Evolutionary conservation across 208 protist genomes (phyloP).

Genomic region (Trypanosomatidae sp.): DNA sequence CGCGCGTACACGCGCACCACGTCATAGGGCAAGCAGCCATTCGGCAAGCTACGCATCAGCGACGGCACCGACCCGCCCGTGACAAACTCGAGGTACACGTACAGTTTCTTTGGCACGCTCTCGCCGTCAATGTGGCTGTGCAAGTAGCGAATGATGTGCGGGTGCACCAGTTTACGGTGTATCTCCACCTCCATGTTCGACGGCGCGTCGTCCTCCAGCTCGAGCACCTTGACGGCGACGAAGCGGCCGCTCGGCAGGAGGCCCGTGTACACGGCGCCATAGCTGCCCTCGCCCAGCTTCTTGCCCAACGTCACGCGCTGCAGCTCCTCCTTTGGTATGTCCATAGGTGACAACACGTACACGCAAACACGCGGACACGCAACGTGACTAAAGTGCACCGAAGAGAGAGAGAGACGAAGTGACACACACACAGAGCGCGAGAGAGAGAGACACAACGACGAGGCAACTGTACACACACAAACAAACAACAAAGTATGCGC

Average conservation of each 20-base stretch:
- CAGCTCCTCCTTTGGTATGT: conserved; percentile 17
- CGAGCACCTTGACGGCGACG: conserved; percentile 82
- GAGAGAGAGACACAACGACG: too few relatives aligned
- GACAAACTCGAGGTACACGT: conserved; percentile 89
- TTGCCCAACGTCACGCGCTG: conserved; percentile 67
- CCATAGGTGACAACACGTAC: not conserved
- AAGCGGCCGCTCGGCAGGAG: conserved; percentile 55
- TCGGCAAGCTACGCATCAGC: conserved; percentile 78
- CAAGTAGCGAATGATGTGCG: conserved; percentile 88
- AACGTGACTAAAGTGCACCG: too few relatives aligned
- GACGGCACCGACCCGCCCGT: conserved; percentile 84
- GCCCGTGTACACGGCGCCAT: conserved; percentile 56
- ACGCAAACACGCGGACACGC: too few relatives aligned
- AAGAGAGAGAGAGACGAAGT: too few relatives aligned
- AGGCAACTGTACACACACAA: too few relatives aligned
- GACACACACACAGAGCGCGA: too few relatives aligned
- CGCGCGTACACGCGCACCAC: conserved; percentile 75
- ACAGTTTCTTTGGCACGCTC: conserved; percentile 69
- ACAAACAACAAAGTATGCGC: too few relatives aligned
- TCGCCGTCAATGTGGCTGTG: conserved; percentile 71
- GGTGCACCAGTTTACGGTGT: conserved; percentile 79
- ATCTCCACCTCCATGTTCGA: conserved; percentile 85
- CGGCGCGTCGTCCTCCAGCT: conserved; percentile 69
- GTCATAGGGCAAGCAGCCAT: conserved; percentile 49
- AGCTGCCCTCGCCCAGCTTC: conserved; percentile 84